Evolutionary conservation across 192 early-diverging fungal species (phyloP), one percentile per base, ranked within the genome.

Genomic region (Backusella psychrophila): DNA sequence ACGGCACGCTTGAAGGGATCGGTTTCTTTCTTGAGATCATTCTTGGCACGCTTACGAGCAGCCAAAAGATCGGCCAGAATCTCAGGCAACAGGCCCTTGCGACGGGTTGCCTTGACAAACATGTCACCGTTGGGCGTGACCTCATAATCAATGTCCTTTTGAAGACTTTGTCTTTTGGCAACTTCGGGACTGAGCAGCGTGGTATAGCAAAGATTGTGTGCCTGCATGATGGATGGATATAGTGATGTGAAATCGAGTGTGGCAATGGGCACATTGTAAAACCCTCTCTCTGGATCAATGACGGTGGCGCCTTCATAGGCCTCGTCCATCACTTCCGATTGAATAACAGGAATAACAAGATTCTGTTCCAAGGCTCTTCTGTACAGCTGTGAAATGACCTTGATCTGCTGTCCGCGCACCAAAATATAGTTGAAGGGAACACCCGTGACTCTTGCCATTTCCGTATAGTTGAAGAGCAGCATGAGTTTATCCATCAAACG

Each of bases 211-310:
- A 99, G 88, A 77, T 99, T 99, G 85, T 97, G 98, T 31, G 96
- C 97, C 92, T 98, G 98, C 96, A 99, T 99, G 75, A 99, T 99
- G 9, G 96, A 97, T 19, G 98, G 98, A 81, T 99, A 99, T 78
- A 99, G 89, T 3, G 97, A 98, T 0, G 93, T 95, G 81, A 99
- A 99, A 91, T 99, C 98, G 36, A 99, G 91, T 1, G 97, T 98
- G 8, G 98, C 95, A 83, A 99, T 98, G 2, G 96, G 97, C n/a
- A 90, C 81, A 78, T 97, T 93, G 78, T 98, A 98, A 74, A 93
- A 99, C 9, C 97, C 98, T 75, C 90, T 94, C 71, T 89, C 85
- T 35, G 98, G 96, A 63, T 99, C 98, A 82, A 99, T 95, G 52
- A 99, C 97, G 11, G 92, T 96, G 7, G 98, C 98, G 42, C 98